Base-by-base conservation (phyloP, 768 basidiomycete species). In the Mycena polygramma region DNA sequence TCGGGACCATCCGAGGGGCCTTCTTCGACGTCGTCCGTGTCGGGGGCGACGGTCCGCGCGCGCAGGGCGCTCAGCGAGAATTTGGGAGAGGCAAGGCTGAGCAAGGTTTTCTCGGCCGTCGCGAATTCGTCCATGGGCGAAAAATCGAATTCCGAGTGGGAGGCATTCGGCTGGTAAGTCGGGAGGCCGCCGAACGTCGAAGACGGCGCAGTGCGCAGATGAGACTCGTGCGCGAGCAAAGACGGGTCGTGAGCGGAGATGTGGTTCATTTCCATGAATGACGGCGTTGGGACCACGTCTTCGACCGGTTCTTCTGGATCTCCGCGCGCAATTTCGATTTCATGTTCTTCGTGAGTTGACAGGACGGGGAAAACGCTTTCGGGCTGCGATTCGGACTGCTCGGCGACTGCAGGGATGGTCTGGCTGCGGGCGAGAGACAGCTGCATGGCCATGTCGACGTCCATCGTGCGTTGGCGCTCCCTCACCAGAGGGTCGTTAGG, bases 401-500 rank as follows among this genome's bases (percentile, higher is more conserved):
- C 78, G 59, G 83, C 76, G 71, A 82, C 79, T 15, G 82, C 73
- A 30, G 84, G 70, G 6, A 89, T 75, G 0, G 91, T 92, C 59
- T 90, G 90, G 69, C 91, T 84, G 24, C 94, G 87, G 1, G 92
- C 93, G 24, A 89, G 85, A 26, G 91, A 92, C 49, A 93, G 87
- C 39, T 93, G 92, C 77, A 94, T 87, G 62, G 93, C 94, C 93
- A 95, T 95, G 75, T 97, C 96, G 0, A 94, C 94, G 75, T 98
- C 97, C 92, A 98, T 94, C 8, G 94, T 91, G 43, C 93, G 88
- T 83, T 98, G 96, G 22, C 96, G 90, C 79, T 98, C 96, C 63
- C 91, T 85, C 22, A 89, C 89, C 62, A 93, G 89, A 0, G 92
- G 90, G 76, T 94, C 91, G 82, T 91, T 86, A 13, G 86, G 88